Conservation (phyloP, 768 basidiomycete genomes). For the Tylopilus plumbeoviolaceoides region DNA sequence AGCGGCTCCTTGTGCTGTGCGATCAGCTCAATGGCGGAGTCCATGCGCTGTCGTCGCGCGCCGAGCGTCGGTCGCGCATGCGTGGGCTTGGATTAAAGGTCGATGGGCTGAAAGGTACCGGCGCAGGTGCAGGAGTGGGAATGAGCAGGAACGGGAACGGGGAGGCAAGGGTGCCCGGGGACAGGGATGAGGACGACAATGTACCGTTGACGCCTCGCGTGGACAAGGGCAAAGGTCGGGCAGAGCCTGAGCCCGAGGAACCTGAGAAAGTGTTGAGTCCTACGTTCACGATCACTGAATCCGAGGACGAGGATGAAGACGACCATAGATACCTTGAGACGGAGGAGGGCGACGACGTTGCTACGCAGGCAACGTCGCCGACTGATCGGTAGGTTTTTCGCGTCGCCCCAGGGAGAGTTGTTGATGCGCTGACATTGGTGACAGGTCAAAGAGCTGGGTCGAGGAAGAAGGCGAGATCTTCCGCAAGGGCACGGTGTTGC, state of each 20-base stretch:
- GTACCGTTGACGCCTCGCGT: conserved; percentile 54
- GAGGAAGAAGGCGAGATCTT: conserved; percentile 97
- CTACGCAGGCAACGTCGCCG: conserved; percentile 30
- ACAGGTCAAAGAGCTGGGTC: conserved; percentile 76
- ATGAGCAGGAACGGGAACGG: neutral
- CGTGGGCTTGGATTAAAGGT: conserved; percentile 44
- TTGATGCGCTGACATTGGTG: neutral
- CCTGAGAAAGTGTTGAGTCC: conserved; percentile 73
- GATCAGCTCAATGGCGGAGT: conserved; percentile 64
- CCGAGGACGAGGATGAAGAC: conserved; percentile 50
- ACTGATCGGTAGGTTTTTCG: conserved; percentile 43
- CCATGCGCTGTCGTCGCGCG: conserved; percentile 40
- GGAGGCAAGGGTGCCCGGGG: conserved; percentile 6
- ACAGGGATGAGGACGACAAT: conserved; percentile 22
- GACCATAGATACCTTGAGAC: conserved; percentile 31
- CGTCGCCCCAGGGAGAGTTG: neutral
- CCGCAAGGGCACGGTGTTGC: conserved; percentile 78
- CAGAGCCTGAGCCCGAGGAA: conserved; percentile 63
- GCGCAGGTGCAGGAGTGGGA: conserved; percentile 1
- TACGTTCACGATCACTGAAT: conserved; percentile 48
- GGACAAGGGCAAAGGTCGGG: conserved; percentile 78
- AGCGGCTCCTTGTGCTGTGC: conserved; percentile 66
- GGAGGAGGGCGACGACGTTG: conserved; percentile 33
- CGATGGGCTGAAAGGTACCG: conserved; percentile 25
- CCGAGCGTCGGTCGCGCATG: conserved; percentile 38